Conservation (phyloP, 495 filamentous ascomycete genomes). For the Neurospora sp. region DNA sequence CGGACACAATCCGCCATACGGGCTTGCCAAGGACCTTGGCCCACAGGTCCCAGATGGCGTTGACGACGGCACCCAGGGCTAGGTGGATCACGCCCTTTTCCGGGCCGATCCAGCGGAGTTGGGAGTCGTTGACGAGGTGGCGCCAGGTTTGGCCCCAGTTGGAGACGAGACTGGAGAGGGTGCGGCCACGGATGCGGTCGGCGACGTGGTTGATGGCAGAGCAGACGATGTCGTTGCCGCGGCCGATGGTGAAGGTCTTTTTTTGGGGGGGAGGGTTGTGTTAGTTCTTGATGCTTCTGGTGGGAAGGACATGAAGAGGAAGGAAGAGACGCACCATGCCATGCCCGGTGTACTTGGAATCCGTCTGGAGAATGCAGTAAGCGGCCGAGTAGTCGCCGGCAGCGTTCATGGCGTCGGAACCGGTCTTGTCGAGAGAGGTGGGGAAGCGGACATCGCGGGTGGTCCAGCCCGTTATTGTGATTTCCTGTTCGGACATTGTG, state of each 20-base stretch:
- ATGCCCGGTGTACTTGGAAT: constrained; percentile 63
- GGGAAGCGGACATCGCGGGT: constrained; percentile 89
- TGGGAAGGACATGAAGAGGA: too few relatives aligned
- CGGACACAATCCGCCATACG: constrained; percentile 81
- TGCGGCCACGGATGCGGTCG: constrained; percentile 59
- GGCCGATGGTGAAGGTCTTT: constrained; percentile 92
- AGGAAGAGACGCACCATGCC: constrained; percentile 58
- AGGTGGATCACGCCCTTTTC: constrained; percentile 95
- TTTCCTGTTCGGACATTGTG: constrained; percentile 36
- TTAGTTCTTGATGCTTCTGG: too few relatives aligned
- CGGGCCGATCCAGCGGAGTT: constrained; percentile 89
- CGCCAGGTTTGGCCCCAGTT: constrained; percentile 90
- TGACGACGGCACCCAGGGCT: constrained; percentile 81
- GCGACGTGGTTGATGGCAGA: constrained; percentile 69
- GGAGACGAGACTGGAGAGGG: constrained; percentile 62
- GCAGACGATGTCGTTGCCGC: constrained; percentile 91
- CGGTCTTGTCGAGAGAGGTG: constrained; percentile 88
- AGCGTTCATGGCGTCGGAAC: constrained; percentile 95
- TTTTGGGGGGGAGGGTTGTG: background rate
- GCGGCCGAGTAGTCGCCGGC: constrained; percentile 88
- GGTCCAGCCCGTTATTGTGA: constrained; percentile 71
- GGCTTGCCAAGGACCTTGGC: constrained; percentile 78
- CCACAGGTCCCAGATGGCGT: constrained; percentile 94
- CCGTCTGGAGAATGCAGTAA: constrained; percentile 84
- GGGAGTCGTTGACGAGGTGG: constrained; percentile 79